Percentiles rank a stretch among this genome's conserved stretches.
phyloP scores from a whole-genome alignment of 2,329 filamentous ascomycete species.

The Fusarium drepaniforme region DNA sequence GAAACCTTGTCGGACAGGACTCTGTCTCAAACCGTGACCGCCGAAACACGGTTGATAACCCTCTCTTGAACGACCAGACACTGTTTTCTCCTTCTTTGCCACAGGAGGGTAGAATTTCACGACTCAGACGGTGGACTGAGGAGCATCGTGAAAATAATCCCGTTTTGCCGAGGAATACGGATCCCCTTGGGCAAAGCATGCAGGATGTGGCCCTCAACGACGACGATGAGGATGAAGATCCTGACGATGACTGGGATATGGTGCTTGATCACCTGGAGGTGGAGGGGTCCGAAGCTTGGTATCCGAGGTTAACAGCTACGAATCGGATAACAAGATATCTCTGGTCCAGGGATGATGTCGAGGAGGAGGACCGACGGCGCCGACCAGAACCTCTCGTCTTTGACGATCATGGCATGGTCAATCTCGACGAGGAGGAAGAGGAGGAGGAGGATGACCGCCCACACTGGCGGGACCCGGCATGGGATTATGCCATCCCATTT shows the following conservation, averaged over 20 bases:
- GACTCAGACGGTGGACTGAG: not conserved
- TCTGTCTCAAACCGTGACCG: not conserved
- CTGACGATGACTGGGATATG: constrained; percentile 2
- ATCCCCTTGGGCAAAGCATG: not conserved
- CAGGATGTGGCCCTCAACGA: not conserved
- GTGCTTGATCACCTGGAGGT: not conserved
- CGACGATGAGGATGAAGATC: not conserved
- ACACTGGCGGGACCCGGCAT: constrained; percentile 4
- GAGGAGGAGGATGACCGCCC: constrained; percentile 1
- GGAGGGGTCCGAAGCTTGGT: not conserved
- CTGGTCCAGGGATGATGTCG: not conserved
- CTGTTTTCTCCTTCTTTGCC: not conserved
- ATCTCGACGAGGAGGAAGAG: constrained; percentile 1
- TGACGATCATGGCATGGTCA: not conserved
- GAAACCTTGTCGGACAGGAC: not conserved
- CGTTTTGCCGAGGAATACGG: not conserved
- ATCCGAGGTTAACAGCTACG: not conserved
- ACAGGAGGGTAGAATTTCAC: not conserved
- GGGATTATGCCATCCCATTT: constrained; percentile 19
- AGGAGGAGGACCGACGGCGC: not conserved
- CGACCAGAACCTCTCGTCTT: not conserved
- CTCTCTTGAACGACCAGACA: not conserved
- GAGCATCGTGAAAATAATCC: not conserved
- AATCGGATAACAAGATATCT: not conserved
- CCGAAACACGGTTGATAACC: constrained; percentile 1